Base-by-base conservation (phyloP, 2,329 filamentous ascomycete species). In the Trichoderma aggressivum region DNA sequence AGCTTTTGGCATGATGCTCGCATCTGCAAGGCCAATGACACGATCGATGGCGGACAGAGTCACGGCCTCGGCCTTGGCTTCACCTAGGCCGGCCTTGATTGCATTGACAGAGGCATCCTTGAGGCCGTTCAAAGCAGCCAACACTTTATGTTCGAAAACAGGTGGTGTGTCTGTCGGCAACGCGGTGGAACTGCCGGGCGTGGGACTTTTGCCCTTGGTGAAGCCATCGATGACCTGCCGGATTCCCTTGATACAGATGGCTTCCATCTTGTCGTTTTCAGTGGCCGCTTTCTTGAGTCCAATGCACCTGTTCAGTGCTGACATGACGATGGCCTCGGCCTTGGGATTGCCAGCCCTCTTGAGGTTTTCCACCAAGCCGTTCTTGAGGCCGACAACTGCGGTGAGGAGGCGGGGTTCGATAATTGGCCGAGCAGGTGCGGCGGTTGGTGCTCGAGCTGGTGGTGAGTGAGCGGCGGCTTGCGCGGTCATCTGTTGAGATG, bases 31-130 rank as follows among this genome's bases (percentile, higher is more conserved):
- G 3, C 84, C 85, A 7, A 87, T 78, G 3, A 85, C 84, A 26
- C 84, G 84, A 72, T 87, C 83, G 60, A 87, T 84, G 14, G 85
- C 85, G 2, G 85, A 86, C 36, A 87, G 76, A 0, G 86, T 79
- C 39, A 87, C 78, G 12, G 81, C 81, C 74, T 87, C 84, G 14
- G 84, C 82, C 71, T 81, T 81, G 30, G 78, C 78, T 68, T 80
- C 79, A 26, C 84, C 84, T 2, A 83, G 76, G 55, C 81, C 82
- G 0, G 74, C 77, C 55, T 80, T 80, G 58, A 87, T 79, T 1
- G 83, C 81, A 64, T 82, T 81, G 69, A 82, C 77, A 69, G 83
- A 85, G n/a, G 81, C 80, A 14, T 79, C 79, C 72, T 86, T 86
- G 79, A 86, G 86, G 7, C 79, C 80, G 24, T 81, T 77, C 16